phyloP scores from a whole-genome alignment of 148 eudicot species.

The Polygonum maritimum region DNA sequence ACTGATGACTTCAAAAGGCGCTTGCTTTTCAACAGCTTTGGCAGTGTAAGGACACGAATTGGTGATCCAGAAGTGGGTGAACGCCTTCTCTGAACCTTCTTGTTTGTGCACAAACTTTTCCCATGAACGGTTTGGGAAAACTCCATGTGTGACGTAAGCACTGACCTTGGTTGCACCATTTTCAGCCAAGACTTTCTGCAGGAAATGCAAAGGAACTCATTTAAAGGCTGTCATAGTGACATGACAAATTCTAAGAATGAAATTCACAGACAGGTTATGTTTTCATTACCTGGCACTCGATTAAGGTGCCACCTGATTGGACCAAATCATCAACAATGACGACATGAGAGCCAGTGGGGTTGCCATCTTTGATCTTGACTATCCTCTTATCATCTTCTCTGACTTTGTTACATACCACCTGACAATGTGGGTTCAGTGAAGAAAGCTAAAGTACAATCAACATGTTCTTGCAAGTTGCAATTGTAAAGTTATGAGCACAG shows the following conservation, averaged over 20 bases:
- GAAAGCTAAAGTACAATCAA: not conserved
- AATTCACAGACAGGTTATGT: not conserved
- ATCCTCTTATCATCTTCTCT: constrained; percentile 96
- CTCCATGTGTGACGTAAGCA: constrained; percentile 97
- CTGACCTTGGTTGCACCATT: constrained; percentile 97
- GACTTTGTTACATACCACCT: constrained; percentile 89
- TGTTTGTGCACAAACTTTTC: constrained; percentile 72
- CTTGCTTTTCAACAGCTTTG: constrained; percentile 56
- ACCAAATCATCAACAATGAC: constrained; percentile 98
- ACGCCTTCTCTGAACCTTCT: constrained; percentile 59
- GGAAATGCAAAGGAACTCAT: too few species aligned
- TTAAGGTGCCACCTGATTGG: constrained; percentile 93
- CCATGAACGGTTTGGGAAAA: constrained; percentile 76
- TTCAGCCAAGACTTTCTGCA: constrained; percentile 81
- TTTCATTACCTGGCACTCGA: constrained; percentile 84
- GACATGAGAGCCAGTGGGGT: constrained; percentile 83
- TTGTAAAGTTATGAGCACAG: not conserved
- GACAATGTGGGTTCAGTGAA: not conserved
- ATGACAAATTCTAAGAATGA: not conserved
- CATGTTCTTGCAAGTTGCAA: not conserved
- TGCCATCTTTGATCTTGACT: constrained; percentile 90
- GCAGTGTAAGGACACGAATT: constrained; percentile 88
- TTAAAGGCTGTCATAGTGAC: not conserved
- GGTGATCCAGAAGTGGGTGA: constrained; percentile 88
- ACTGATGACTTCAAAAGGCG: constrained; percentile 89